Conservation (phyloP, 2,329 filamentous ascomycete genomes). For the Cryoendolithus antarcticus region DNA sequence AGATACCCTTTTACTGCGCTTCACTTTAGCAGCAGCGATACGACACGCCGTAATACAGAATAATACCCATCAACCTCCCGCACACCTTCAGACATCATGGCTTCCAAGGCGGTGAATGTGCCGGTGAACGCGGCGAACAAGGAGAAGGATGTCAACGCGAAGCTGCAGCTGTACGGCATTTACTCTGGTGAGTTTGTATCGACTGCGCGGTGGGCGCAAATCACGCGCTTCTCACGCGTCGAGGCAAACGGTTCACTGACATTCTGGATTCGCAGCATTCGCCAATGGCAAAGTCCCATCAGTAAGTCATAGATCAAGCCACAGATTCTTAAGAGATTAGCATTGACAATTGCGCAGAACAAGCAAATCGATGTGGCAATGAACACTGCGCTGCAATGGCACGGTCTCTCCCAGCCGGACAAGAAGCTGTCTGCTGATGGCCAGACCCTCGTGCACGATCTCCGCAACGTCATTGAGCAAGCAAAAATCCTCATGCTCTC, state of each 20-base stretch:
- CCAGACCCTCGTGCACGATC: slow-evolving; percentile 61
- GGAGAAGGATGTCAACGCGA: slow-evolving; percentile 78
- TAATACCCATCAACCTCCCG: background rate
- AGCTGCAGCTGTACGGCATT: slow-evolving; percentile 92
- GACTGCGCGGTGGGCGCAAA: background rate
- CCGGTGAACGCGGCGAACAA: slow-evolving; percentile 63
- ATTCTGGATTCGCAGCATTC: slow-evolving; percentile 48
- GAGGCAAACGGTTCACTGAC: background rate
- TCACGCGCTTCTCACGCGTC: background rate
- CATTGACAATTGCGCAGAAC: slow-evolving; percentile 72
- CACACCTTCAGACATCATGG: slow-evolving; percentile 15
- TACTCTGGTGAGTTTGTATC: slow-evolving; percentile 41
- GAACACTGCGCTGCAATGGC: slow-evolving; percentile 71
- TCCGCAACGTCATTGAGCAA: slow-evolving; percentile 67
- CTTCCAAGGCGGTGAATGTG: slow-evolving; percentile 48
- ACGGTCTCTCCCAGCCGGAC: slow-evolving; percentile 56
- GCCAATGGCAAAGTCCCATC: slow-evolving; percentile 82
- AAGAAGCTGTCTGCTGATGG: slow-evolving; percentile 73
- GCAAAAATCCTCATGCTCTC: slow-evolving; percentile 74
- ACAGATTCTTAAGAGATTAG: slow-evolving; percentile 26
- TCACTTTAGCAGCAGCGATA: no score
- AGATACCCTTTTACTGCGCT: no score
- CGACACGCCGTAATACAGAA: no score
- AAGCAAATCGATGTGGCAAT: slow-evolving; percentile 91
- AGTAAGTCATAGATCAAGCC: slow-evolving; percentile 39